These are phyloP conservation scores for Amorphotheca resinae DNA, from an alignment of 495 filamentous ascomycete species.

Conservation along the genomic window DNA sequence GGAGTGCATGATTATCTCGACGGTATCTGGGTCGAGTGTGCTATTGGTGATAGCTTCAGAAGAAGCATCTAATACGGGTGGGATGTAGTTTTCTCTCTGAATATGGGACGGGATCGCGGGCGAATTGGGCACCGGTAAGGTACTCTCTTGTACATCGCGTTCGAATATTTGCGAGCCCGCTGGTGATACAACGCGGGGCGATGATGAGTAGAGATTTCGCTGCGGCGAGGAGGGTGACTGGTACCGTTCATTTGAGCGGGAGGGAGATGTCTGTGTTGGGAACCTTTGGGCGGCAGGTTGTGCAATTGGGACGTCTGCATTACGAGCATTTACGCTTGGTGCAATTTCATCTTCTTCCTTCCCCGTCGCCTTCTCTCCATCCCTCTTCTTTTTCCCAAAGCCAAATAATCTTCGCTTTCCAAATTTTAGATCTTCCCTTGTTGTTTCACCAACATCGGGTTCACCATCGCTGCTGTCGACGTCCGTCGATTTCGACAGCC, in stretches of 20 bases:
- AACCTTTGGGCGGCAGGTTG: constrained; percentile 8
- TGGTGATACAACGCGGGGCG: constrained; percentile 50
- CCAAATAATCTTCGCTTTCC: constrained; percentile 46
- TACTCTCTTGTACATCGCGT: constrained; percentile 74
- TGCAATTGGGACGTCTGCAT: constrained; percentile 12
- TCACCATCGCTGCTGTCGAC: constrained; percentile 17
- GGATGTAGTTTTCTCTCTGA: constrained; percentile 83
- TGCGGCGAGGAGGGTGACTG: constrained; percentile 34
- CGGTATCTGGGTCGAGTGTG: constrained; percentile 60
- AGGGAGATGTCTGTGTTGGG: constrained; percentile 18
- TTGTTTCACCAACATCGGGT: constrained; percentile 1
- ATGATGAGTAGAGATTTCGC: constrained; percentile 38
- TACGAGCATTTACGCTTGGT: constrained; percentile 4
- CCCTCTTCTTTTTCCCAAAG: constrained; percentile 60
- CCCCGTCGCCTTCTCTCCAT: constrained; percentile 30
- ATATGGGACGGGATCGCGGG: constrained; percentile 80
- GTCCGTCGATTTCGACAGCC: constrained; percentile 14
- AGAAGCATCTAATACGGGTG: constrained; percentile 76
- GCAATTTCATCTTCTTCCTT: constrained; percentile 19
- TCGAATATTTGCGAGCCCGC: constrained; percentile 83
- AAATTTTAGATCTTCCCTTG: constrained; percentile 23
- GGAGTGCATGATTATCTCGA: constrained; percentile 78
- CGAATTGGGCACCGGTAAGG: constrained; percentile 46
- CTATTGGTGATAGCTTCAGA: constrained; percentile 79
- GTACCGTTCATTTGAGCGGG: constrained; percentile 30